Base-by-base conservation (phyloP, 192 early-diverging fungal species). In the Umbelopsis isabellina region DNA sequence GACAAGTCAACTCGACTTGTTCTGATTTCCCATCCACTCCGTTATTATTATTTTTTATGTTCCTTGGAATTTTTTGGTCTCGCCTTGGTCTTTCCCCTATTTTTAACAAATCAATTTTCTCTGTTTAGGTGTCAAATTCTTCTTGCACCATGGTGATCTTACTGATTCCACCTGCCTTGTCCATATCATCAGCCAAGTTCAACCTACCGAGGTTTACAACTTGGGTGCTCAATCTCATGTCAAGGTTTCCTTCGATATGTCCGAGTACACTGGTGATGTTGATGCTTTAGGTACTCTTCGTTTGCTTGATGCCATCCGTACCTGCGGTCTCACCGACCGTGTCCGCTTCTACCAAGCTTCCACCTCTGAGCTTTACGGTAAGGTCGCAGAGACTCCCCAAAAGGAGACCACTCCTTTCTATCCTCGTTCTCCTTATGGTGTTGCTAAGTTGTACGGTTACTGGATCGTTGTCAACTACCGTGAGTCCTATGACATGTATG, bases 341-440 rank as follows among this genome's bases (percentile, higher is more conserved):
- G 85, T 88, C 37, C 83, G 82, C 58, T 87, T 87, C 74, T 87
- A 87, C 73, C 86, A 87, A 72, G 91, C 91, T 13, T 88, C 85
- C 47, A 92, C 91, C 27, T 90, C 87, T 61, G 91, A 93, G 70
- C 82, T 92, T 46, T 92, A 91, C 69, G 91, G 91, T 66, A 92
- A 91, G 72, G 91, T 89, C 7, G 84, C 81, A 11, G 91, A 93
- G 71, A 90, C 86, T 18, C 91, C 91, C 23, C 91, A 92, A 73
- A 89, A 80, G 72, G 91, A 93, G 75, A 93, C 84, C n/a, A 92
- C 91, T 10, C 91, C 91, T 13, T 93, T 93, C 76, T 93, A 93
- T 76, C 91, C 91, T 61, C 85, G 91, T 66, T 91, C 90, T 20
- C 91, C 91, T 22, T 93, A 93, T 80, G 91, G 88, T 76, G 90